Percentiles rank a stretch among this genome's conserved stretches.
Conservation (phyloP, 805 yeast species). For the Torulaspora franciscae region DNA sequence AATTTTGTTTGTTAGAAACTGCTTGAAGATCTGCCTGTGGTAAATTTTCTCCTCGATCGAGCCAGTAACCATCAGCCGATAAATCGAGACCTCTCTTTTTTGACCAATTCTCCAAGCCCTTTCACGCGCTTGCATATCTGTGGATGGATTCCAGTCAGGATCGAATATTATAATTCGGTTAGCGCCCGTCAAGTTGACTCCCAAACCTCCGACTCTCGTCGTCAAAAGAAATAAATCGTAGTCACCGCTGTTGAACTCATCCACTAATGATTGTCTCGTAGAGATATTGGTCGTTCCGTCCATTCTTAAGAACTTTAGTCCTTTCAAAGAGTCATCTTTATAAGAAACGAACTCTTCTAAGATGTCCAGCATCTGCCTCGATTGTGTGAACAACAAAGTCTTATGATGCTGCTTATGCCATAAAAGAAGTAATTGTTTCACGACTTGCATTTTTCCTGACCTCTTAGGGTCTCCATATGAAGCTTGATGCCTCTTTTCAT, state of each 20-base stretch:
- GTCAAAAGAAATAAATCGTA: slow-evolving; percentile 72
- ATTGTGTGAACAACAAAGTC: slow-evolving; percentile 83
- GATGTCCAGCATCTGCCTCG: slow-evolving; percentile 89
- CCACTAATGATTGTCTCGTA: slow-evolving; percentile 73
- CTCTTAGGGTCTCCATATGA: slow-evolving; percentile 53
- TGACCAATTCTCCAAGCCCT: slow-evolving; percentile 97
- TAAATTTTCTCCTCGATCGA: slow-evolving; percentile 95
- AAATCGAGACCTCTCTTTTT: slow-evolving; percentile 83
- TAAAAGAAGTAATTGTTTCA: slow-evolving; percentile 61
- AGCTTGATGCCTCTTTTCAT: slow-evolving; percentile 28
- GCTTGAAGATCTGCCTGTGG: slow-evolving; percentile 94
- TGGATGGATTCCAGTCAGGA: slow-evolving; percentile 99
- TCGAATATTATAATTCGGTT: slow-evolving; percentile 89
- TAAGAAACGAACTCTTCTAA: slow-evolving; percentile 59
- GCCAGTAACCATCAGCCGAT: slow-evolving; percentile 88
- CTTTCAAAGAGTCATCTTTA: slow-evolving; percentile 34
- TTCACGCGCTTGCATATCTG: slow-evolving; percentile 94
- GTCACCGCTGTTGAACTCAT: slow-evolving; percentile 62
- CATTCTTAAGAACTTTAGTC: slow-evolving; percentile 68
- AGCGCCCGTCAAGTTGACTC: slow-evolving; percentile 92
- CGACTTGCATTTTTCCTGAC: slow-evolving; percentile 90
- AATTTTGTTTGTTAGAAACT: slow-evolving; percentile 86
- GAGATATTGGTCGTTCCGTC: slow-evolving; percentile 88
- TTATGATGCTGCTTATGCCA: slow-evolving; percentile 80
- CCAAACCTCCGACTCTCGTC: slow-evolving; percentile 94